Evolutionary conservation across 1,284 basidiomycete genomes (phyloP), one percentile per base, ranked within the genome.

Genomic region (Malassezia nana): DNA sequence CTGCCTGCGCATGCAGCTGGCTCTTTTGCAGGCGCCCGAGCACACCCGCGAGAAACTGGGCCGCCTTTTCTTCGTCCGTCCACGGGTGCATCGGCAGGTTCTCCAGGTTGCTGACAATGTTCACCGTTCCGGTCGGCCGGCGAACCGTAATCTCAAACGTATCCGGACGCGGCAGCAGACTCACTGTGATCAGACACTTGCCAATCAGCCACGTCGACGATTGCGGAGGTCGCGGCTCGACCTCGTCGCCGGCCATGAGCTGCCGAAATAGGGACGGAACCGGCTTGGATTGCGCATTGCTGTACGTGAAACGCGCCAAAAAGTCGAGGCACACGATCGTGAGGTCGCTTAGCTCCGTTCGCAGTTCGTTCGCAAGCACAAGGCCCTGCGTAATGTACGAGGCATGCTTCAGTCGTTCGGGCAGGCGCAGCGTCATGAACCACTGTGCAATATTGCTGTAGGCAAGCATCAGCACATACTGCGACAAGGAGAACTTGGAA

Each of bases 241-340:
- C 26, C 57, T 67, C 43, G 32, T 67, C 67, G 29, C 48, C 58
- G 16, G 63, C 60, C 53, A 81, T 75, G 57, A 79, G 72, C 40
- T 89, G 84, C 63, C 81, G 82, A 55, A 95, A 79, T 58, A 86
- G 80, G 1, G 88, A 90, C 35, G 80, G 81, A 1, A 87, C 83
- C 0, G 91, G 89, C 46, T 87, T 83, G 0, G 92, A 88, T 68
- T 95, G 89, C 12, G 89, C 89, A 64, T 87, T 91, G 20, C 86
- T 88, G 69, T 92, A 95, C 0, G 92, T 86, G 73, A 94, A 95
- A 15, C 94, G 81, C 16, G 89, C 87, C 6, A 99, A 80, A 87
- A 92, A 98, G 75, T 99, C 94, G 69, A 98, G 92, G 73, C 89
- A 94, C 20, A 96, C 91, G 74, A 96, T 89, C 0, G 89, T 89